A percentile compares a stretch with the other conserved stretches of the same genome.
Conservation (phyloP, 768 basidiomycete genomes). For the Pulveroboletus ravenelii region DNA sequence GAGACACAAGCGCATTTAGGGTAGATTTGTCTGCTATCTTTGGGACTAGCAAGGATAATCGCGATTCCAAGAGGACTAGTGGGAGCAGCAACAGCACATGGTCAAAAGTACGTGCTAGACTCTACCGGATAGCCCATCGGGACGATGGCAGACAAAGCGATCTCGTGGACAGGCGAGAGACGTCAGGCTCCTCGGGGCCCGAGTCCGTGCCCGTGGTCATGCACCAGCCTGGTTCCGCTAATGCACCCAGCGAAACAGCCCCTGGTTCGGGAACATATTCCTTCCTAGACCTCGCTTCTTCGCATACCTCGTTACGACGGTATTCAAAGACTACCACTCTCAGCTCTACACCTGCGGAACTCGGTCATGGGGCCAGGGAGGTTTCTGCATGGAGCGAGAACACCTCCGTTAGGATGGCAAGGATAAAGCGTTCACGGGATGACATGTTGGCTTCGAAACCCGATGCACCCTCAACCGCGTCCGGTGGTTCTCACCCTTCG, state of each 20-base stretch:
- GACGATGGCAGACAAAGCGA: constrained; percentile 25
- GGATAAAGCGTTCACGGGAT: constrained; percentile 19
- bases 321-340: constrained; percentile 26
- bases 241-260: constrained; percentile 17
- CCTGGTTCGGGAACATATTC: constrained; percentile 31
- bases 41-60: constrained; percentile 12
- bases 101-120: constrained; percentile 29
- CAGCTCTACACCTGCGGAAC: constrained; percentile 26
- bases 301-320: constrained; percentile 19
- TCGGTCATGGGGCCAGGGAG: constrained; percentile 16
- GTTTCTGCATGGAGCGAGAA: constrained; percentile 15
- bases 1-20: constrained; percentile 43
- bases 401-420: constrained; percentile 15
- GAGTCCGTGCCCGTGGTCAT: constrained; percentile 31
- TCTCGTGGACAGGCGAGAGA: constrained; percentile 15
- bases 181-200: constrained; percentile 22
- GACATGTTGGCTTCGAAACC: constrained; percentile 17
- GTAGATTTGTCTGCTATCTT: constrained; percentile 37
- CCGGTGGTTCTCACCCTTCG: constrained; percentile 27
- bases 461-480: constrained; percentile 32
- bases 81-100: constrained; percentile 25
- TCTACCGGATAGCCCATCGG: constrained; percentile 29
- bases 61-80: constrained; percentile 21
- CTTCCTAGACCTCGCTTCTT: constrained; percentile 30
- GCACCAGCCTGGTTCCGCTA: constrained; percentile 19